Evolutionary conservation across 2,329 filamentous ascomycete species (phyloP), one percentile per base, ranked within the genome.

Genomic region (Verticillium longisporum): DNA sequence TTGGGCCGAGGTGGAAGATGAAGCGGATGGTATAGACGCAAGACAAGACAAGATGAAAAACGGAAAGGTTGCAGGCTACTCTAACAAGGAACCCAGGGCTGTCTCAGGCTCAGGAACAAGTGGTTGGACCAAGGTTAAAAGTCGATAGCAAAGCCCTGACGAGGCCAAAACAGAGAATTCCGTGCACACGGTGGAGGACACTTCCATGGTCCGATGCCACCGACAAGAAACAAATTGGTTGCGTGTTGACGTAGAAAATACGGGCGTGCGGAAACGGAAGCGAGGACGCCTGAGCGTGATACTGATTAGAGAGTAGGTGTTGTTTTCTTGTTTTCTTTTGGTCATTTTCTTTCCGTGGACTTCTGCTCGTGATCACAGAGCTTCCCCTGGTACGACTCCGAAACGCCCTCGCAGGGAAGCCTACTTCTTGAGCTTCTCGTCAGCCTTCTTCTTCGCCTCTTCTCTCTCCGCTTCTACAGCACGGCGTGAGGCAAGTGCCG

Each of bases 1-100:
- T 2, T 86, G 83, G 69, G 87, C 90, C 58, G 82, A 89, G n/a
- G 83, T 85, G 45, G 82, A 84, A 45, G 77, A 73, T 13, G 73
- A 15, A 21, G 26, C 26, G 26, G 54, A 55, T 34, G 54, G 76
- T 58, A 74, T 75, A 21, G 74, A 77, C 26, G 34, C 50, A 32
- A 36, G 15, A 33, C 54, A 60, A 45, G 45, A 55, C 9, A 45
- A 57, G 33, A 26, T 34, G 11, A 57, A 57, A 38, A 31, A 6
- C 15, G 18, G 37, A 21, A 57, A 57, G 34, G n/a, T n/a, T n/a
- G 13, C 56, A 4, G 54, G 13, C 6, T 14, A 32, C 26, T 55
- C 54, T 6, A 32, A 61, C 54, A 56, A 32, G 15, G 55, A 34
- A 38, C 66, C 68, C n/a, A 70, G 68, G 41, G 64, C 65, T 15